Base-by-base conservation (phyloP, 2,329 filamentous ascomycete species). In the Aspergillus fijiensis region DNA sequence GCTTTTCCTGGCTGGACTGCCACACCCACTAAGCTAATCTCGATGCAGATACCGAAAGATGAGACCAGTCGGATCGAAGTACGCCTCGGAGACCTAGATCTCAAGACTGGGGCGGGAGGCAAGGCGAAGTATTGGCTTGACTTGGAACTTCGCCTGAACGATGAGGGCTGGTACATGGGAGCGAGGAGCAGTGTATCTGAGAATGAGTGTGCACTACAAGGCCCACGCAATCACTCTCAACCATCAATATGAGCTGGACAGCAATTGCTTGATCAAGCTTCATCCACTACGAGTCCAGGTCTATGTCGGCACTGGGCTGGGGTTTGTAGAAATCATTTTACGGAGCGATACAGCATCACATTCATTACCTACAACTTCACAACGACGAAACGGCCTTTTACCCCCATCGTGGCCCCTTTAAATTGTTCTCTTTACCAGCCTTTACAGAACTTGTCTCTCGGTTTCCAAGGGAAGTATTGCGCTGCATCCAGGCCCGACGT, bases 71-170 rank as follows among this genome's bases (percentile, higher is more conserved):
- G 69, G 3, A 67, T 77, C 5, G 75, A 80, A 42, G 74, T 80
- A 49, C 85, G 88, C 57, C 81, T 95, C 10, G 89, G 88, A 1
- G 91, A 95, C 70, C 81, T 94, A 49, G 91, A 95, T 75, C 83
- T 89, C 69, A 95, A 95, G 78, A 88, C 87, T 59, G 82, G 84
- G 9, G 77, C 77, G 0, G 83, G 76, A 9, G 80, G 83, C 56
- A 93, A 94, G 73, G 80, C 87, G 58, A 79, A 80, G 49, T 88
- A 90, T 69, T 95, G 91, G 91, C 81, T 81, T 61, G 76, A 79
- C 16, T 82, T 84, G 49, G 90, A 95, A 74, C 74, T 76, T 55
- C 78, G 81, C 25, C 77, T 94, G 59, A 84, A 90, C 51, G 77
- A 85, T 1, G 85, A 83, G 12, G 89, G 89, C 16, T 94, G 88